phyloP scores from a whole-genome alignment of 2,329 filamentous ascomycete species.

The Penicillium sp. region DNA sequence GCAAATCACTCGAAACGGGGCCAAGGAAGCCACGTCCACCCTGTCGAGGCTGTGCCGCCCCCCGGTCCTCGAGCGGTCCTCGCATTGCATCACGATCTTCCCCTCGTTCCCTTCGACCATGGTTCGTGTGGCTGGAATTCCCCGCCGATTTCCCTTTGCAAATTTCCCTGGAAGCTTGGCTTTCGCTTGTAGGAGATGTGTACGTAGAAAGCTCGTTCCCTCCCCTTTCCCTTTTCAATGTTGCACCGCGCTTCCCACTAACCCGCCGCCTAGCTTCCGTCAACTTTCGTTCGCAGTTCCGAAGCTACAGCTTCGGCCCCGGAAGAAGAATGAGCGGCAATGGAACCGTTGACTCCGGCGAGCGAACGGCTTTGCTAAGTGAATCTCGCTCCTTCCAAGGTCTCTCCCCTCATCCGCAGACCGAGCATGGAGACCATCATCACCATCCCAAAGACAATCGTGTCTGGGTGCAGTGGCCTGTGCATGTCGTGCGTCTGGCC shows the following conservation, averaged over 20 bases:
- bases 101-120: conserved; percentile 1
- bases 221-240: not conserved
- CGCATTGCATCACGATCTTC: not conserved
- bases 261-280: conserved; percentile 22
- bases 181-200: conserved; percentile 12
- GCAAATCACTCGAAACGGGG: not conserved
- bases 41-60: conserved; percentile 9
- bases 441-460: conserved; percentile 38
- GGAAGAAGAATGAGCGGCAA: conserved; percentile 34
- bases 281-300: conserved; percentile 29
- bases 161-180: conserved; percentile 12
- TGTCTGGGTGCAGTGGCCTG: conserved; percentile 42
- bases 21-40: too few relatives aligned
- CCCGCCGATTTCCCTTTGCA: conserved; percentile 7
- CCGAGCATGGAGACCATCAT: conserved; percentile 13
- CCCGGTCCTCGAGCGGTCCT: not conserved
- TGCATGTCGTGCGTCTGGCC: conserved; percentile 39
- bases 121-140: conserved; percentile 18
- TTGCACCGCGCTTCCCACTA: not conserved
- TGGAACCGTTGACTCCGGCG: conserved; percentile 31
- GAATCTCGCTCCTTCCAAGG: conserved; percentile 19
- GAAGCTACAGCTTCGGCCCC: conserved; percentile 31
- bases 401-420: conserved; percentile 15
- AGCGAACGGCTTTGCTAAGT: conserved; percentile 36
- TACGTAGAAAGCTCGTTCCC: conserved; percentile 9